Base-by-base conservation (phyloP, 441 rosid species). In the Erysimum pusillum region DNA sequence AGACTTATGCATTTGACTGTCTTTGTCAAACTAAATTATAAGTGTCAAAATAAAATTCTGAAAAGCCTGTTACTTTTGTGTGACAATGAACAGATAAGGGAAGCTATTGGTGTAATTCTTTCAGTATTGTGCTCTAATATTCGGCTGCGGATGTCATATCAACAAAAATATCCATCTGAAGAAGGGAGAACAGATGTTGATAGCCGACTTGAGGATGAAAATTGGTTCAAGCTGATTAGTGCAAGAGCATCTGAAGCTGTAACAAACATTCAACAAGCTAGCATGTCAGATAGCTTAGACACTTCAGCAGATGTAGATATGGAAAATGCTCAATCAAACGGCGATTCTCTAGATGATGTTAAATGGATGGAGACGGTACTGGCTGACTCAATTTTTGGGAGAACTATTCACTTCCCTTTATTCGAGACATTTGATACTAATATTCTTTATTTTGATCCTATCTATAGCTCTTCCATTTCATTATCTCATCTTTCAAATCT, bases 281-380 rank as follows among this genome's bases (percentile, higher is more conserved):
- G 85, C 78, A 86, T 78, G 69, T 86, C 89, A 48, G 97, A 87
- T 77, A 81, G 77, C 79, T 52, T 83, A 81, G 98, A 89, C 70
- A 79, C 61, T 63, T 83, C 84, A 59, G 44, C 83, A 58, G 83
- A 82, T 73, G 79, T 73, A 35, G 77, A 75, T 76, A 69, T 81
- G 76, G 87, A 82, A 78, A 87, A 84, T 83, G 92, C 84, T 73
- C 75, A 52, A 67, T 75, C 84, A 71, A 84, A 86, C 79, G 87
- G 90, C 5, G 92, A 86, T 82, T 82, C 87, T 46, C 91, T 80
- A 66, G 93, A 90, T 72, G 97, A 96, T 78, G 90, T 91, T 78
- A 93, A 92, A 86, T 96, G 99, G 99, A 96, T 96, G 98, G 99
- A 96, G 79, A 89, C 98, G 93, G 99, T 96, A 93, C 65, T 73